A percentile compares a stretch with the other conserved stretches of the same genome.
Evolutionary conservation across 148 eudicot genomes (phyloP).

Genomic region (Persicaria maculosa): DNA sequence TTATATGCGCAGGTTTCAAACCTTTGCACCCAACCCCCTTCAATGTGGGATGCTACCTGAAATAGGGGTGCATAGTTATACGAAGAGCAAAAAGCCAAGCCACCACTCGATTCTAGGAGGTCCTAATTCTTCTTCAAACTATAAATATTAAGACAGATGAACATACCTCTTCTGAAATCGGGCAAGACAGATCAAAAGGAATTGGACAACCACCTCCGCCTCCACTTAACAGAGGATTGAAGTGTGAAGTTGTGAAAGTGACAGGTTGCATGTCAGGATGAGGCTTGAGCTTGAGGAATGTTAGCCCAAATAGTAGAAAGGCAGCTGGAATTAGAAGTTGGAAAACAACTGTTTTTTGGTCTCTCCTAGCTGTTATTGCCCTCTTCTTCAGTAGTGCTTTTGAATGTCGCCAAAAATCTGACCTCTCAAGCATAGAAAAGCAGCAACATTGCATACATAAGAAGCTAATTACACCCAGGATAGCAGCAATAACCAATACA

Average conservation of each 20-base stretch:
- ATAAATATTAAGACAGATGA: background rate
- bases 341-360: conserved; percentile 79
- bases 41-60: conserved; percentile 66
- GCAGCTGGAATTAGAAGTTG: conserved; percentile 87
- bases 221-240: conserved; percentile 84
- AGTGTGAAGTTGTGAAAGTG: conserved; percentile 71
- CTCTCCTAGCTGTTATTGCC: conserved; percentile 80
- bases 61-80: conserved; percentile 11
- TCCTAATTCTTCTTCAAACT: background rate
- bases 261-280: conserved; percentile 88
- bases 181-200: conserved; percentile 72
- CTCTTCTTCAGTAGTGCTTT: conserved; percentile 84
- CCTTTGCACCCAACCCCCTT: conserved; percentile 92
- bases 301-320: conserved; percentile 82
- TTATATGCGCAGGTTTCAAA: conserved; percentile 50
- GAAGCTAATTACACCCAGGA: conserved; percentile 43
- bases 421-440: conserved; percentile 43
- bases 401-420: conserved; percentile 88
- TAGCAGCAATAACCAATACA: conserved; percentile 36
- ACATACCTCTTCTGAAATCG: conserved; percentile 57
- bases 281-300: conserved; percentile 69
- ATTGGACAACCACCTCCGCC: conserved; percentile 95
- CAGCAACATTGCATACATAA: conserved; percentile 69
- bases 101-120: background rate
- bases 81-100: background rate